Percentiles rank a stretch among this genome's conserved stretches.
These are phyloP conservation scores for Dactylonectria macrodidyma DNA, from an alignment of 2,329 filamentous ascomycete species.

Conservation along the genomic window DNA sequence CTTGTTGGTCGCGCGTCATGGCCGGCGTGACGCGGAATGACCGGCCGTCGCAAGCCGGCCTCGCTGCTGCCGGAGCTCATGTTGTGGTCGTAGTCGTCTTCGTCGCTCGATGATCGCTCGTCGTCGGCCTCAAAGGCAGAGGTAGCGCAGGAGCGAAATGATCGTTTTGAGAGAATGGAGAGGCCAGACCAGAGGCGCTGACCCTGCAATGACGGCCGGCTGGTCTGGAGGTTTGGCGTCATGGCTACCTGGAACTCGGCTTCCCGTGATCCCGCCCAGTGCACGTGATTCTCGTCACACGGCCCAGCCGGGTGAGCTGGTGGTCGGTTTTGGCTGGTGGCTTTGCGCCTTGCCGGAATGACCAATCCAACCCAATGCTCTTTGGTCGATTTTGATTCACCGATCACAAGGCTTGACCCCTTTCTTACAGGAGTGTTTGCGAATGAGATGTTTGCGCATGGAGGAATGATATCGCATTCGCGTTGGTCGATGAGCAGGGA, in stretches of 20 bases:
- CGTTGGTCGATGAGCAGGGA: conserved; percentile 5
- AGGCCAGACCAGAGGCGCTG: conserved; percentile 63
- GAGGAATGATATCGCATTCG: conserved; percentile 4
- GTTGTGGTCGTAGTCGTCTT: conserved; percentile 45
- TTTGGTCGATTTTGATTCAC: conserved; percentile 11
- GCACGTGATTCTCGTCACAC: conserved; percentile 50
- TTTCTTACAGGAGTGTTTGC: conserved; percentile 18
- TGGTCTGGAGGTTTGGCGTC: conserved; percentile 47
- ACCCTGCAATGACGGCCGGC: conserved; percentile 59
- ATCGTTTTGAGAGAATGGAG: conserved; percentile 68
- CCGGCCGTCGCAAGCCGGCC: conserved; percentile 53
- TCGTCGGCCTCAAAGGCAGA: conserved; percentile 80
- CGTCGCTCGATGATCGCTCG: conserved; percentile 69
- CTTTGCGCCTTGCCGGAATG: conserved; percentile 14
- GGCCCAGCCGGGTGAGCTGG: conserved; percentile 33
- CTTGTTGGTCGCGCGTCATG: conserved; percentile 94
- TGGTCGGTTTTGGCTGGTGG: conserved; percentile 16
- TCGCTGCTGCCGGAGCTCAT: conserved; percentile 57
- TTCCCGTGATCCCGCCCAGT: conserved; percentile 42
- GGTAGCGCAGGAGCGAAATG: conserved; percentile 69
- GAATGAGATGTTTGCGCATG: conserved; percentile 3
- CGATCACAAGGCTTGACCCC: conserved; percentile 15
- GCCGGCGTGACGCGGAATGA: conserved; percentile 75
- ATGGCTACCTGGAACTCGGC: conserved; percentile 33
- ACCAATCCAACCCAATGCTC: conserved; percentile 4